Conservation (phyloP, 331 rosid species). For the Telfairia occidentalis region DNA sequence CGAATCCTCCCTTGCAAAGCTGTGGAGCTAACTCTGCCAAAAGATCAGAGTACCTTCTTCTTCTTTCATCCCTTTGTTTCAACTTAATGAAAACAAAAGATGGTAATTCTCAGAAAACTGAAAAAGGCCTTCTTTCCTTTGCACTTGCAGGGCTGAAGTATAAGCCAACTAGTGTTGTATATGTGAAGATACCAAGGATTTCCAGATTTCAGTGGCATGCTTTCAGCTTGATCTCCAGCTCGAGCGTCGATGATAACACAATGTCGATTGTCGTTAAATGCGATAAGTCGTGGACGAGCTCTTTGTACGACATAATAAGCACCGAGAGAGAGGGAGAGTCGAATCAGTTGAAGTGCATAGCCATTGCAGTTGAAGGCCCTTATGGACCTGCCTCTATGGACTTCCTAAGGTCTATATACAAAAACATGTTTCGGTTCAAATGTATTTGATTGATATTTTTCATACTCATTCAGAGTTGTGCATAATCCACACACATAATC, state of each 20-base stretch:
- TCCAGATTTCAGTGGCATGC: conserved; percentile 87
- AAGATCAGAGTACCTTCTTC: conserved; percentile 59
- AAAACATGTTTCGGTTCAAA: not conserved
- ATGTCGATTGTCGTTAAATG: conserved; percentile 58
- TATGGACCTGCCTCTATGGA: conserved; percentile 69
- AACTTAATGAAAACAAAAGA: not conserved
- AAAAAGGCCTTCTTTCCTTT: not conserved
- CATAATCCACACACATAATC: not conserved
- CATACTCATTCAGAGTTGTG: not conserved
- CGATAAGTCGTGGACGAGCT: conserved; percentile 77
- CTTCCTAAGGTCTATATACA: conserved; percentile 36
- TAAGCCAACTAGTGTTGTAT: conserved; percentile 67
- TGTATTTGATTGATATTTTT: not conserved
- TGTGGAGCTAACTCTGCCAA: conserved; percentile 59
- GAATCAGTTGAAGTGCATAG: conserved; percentile 34
- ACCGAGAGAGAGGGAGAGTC: conserved; percentile 31
- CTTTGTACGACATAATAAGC: conserved; percentile 47
- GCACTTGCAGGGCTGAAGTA: conserved; percentile 53
- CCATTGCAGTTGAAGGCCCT: conserved; percentile 83
- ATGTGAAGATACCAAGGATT: conserved; percentile 66
- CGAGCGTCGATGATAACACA: conserved; percentile 35
- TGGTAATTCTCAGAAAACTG: not conserved
- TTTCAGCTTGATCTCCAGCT: conserved; percentile 76
- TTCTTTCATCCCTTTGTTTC: not conserved
- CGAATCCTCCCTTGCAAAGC: conserved; percentile 52